Conservation (phyloP, 441 rosid species). For the Erysimum pusillum region DNA sequence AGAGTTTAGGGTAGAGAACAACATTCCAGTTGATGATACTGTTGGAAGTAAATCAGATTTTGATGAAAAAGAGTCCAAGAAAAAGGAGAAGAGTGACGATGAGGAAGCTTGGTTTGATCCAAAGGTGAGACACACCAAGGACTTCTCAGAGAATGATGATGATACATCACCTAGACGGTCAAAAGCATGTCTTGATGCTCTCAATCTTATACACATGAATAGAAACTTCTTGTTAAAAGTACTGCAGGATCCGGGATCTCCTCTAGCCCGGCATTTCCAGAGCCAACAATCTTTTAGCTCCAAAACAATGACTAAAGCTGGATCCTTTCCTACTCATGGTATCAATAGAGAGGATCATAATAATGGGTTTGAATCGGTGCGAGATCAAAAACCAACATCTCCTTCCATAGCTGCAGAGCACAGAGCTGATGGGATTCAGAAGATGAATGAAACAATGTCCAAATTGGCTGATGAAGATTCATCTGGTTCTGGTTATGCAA, state of each 20-base stretch:
- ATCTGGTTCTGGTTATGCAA: conserved; percentile 47
- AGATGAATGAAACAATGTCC: conserved; percentile 45
- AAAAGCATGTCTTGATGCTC: conserved; percentile 60
- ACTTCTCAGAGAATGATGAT: conserved; percentile 42
- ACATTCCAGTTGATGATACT: conserved; percentile 28
- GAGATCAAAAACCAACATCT: conserved; percentile 47
- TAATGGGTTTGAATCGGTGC: conserved; percentile 33
- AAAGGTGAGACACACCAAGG: conserved; percentile 43
- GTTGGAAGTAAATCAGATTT: conserved; percentile 44
- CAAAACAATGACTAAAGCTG: conserved; percentile 52
- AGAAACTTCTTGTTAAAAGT: conserved; percentile 62
- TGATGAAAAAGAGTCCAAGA: conserved; percentile 28
- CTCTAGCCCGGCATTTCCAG: conserved; percentile 57
- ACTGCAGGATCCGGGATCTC: conserved; percentile 65
- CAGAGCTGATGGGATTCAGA: conserved; percentile 50
- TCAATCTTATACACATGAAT: conserved; percentile 63
- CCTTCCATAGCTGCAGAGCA: conserved; percentile 49
- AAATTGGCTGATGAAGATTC: conserved; percentile 45
- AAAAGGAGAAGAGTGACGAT: conserved; percentile 39
- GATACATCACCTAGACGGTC: conserved; percentile 45
- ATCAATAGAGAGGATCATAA: conserved; percentile 42
- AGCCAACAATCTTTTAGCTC: conserved; percentile 49
- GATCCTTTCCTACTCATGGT: conserved; percentile 58
- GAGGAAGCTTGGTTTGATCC: conserved; percentile 49
- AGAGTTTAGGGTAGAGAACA: conserved; percentile 45